phyloP scores from a whole-genome alignment of 805 yeast genomes.

The Wickerhamomyces kurtzmanii region DNA sequence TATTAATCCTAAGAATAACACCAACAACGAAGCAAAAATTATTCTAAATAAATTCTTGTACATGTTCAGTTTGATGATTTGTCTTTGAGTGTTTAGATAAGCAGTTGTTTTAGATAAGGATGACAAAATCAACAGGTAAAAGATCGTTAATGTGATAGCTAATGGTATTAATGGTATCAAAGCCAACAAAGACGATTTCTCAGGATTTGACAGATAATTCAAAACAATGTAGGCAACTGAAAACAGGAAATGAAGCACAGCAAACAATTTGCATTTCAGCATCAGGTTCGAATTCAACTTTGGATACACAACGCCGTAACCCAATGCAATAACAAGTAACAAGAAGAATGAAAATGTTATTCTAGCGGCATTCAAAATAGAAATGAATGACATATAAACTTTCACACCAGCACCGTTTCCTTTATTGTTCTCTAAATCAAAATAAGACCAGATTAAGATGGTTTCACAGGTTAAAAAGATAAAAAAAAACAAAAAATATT shows the following conservation, averaged over 20 bases:
- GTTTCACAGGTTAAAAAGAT: conserved; percentile 78
- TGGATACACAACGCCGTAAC: conserved; percentile 91
- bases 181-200: conserved; percentile 37
- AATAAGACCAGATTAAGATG: conserved; percentile 84
- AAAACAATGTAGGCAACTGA: conserved; percentile 45
- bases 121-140: conserved; percentile 66
- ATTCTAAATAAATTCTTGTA: conserved; percentile 71
- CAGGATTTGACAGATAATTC: conserved; percentile 40
- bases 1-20: conserved; percentile 62
- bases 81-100: conserved; percentile 74
- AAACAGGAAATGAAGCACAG: conserved; percentile 45
- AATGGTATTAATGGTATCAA: conserved; percentile 64
- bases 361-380: conserved; percentile 71
- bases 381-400: conserved; percentile 67
- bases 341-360: conserved; percentile 84
- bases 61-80: conserved; percentile 81
- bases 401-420: conserved; percentile 50
- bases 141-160: conserved; percentile 54
- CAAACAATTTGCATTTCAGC: conserved; percentile 58
- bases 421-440: conserved; percentile 66
- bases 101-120: conserved; percentile 69
- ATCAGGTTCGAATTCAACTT: conserved; percentile 66
- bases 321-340: conserved; percentile 75
- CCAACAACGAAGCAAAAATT: conserved; percentile 60
- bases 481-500: conserved; percentile 80